Evolutionary conservation across 2,329 filamentous ascomycete species (phyloP), one percentile per base, ranked within the genome.

Genomic region (Fusarium buxicola): DNA sequence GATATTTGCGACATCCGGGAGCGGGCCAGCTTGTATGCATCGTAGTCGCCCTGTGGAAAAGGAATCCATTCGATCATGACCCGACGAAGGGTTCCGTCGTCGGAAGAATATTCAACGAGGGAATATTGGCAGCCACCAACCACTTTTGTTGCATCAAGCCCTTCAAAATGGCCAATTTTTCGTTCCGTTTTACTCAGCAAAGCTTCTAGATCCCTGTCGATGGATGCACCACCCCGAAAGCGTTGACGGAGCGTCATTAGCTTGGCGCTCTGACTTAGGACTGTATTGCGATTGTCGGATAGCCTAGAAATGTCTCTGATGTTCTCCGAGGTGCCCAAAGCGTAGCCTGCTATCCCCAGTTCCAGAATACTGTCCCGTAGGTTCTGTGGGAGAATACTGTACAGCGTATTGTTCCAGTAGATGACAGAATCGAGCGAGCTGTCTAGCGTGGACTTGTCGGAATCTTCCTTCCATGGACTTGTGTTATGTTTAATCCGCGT

Each of bases 31-130:
- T 45, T 44, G 4, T 32, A 38, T 2, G 28, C n/a, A 1, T 54
- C 25, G 1, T 38, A 54, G 0, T 47, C 21, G 8, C 24, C 38
- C 12, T 27, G 40, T 0, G 53, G 53, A 3, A 53, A 27, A 7
- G 47, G 53, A 9, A 55, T 38, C 53, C 53, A 55, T 24, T 55
- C 47, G 0, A 53, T 45, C 0, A 55, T 13, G 1, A 16, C 47
- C 6, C 18, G n/a, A 2, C 16, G 15, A 3, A 11, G 2, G 1
- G 27, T 1, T 1, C 27, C 30, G 2, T 7, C 2, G 2, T 38
- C 1, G 2, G 38, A 12, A 1, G 25, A 21, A 6, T 32, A 44
- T 7, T 55, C 11, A 1, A 31, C 15, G 2, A 55, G 38, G 2
- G 53, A 44, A 5, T 55, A 53, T 27, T 38, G 53, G 1, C 18